Evolutionary conservation across 768 basidiomycete species (phyloP), one percentile per base, ranked within the genome.

Genomic region (Lanmaoa pseudosensibilis): DNA sequence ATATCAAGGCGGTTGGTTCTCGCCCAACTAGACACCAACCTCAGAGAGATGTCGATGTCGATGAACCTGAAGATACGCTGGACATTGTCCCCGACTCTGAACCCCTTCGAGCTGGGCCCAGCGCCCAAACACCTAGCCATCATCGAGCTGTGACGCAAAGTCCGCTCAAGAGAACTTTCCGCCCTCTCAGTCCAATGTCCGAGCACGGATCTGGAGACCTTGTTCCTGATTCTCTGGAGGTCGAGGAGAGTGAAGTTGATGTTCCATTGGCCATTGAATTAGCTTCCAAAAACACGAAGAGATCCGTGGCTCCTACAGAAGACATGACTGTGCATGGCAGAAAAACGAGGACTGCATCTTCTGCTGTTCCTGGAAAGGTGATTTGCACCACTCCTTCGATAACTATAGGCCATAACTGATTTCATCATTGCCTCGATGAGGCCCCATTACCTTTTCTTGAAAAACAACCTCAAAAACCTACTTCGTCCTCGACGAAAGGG

Each of bases 51-150:
- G 38, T 46, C 4, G 54, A 46, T 11, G 56, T 61, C 16, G 57
- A 59, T 18, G 64, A 61, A 25, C 50, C 38, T 40, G 77, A 76
- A 39, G 77, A 77, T 59, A 50, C 60, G 5, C 74, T 78, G 61
- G 83, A 83, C 33, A 53, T 86, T 49, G 75, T 89, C 16, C 85
- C 86, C 3, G 87, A 88, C 64, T 88, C 86, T 3, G 86, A 87
- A 58, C 80, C 83, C 46, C 66, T 72, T 19, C 74, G 73, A 30
- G 76, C 72, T 21, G 73, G 67, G 45, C 56, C 57, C 10, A 49
- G 58, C n/a, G 15, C 44, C 23, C 39, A 60, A 46, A 54, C 60
- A 15, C 57, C 64, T 33, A 21, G 33, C 33, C 55, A 38, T n/a
- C 43, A 46, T 40, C 41, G 44, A 38, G 25, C n/a, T 38, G 36